Evolutionary conservation across 352 stramenopile species (phyloP).

Genomic region (Phytophthora pinifolia): DNA sequence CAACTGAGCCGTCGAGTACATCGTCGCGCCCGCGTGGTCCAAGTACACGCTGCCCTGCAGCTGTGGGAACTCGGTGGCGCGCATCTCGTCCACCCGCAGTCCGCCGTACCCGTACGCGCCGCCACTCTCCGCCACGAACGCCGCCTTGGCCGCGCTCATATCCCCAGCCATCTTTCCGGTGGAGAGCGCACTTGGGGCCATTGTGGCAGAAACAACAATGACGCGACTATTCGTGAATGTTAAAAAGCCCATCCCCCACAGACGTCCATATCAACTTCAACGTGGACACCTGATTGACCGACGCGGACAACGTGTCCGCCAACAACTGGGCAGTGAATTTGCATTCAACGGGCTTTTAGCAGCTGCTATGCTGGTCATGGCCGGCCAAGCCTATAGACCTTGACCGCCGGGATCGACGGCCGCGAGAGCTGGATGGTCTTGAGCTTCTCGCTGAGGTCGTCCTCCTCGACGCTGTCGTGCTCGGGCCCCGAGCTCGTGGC

Average conservation of each 20-base stretch:
- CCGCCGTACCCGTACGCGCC: constrained; percentile 37
- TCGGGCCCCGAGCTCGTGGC: constrained; percentile 19
- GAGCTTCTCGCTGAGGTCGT: constrained; percentile 66
- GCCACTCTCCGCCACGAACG: constrained; percentile 29
- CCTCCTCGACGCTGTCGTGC: constrained; percentile 40
- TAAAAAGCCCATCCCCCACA: constrained; percentile 13
- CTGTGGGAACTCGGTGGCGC: constrained; percentile 44
- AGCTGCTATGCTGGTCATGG: not conserved
- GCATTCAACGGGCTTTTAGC: constrained; percentile 5
- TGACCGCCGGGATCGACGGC: constrained; percentile 54
- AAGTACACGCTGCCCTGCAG: constrained; percentile 64
- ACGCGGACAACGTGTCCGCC: constrained; percentile 11
- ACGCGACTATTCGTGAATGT: constrained; percentile 22
- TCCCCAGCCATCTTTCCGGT: not conserved
- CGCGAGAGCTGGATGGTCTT: constrained; percentile 65
- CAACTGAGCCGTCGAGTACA: constrained; percentile 73
- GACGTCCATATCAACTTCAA: constrained; percentile 15
- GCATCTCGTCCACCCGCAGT: constrained; percentile 46
- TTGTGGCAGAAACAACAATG: constrained; percentile 17
- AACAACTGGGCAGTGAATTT: constrained; percentile 8
- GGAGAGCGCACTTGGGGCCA: constrained; percentile 3
- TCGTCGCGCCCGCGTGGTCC: constrained; percentile 83
- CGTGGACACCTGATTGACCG: constrained; percentile 8
- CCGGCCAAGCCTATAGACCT: constrained; percentile 37
- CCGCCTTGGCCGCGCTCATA: constrained; percentile 22